A percentile compares a stretch with the other conserved stretches of the same genome.
Evolutionary conservation across 441 rosid genomes (phyloP).

Genomic region (Croton setiger): DNA sequence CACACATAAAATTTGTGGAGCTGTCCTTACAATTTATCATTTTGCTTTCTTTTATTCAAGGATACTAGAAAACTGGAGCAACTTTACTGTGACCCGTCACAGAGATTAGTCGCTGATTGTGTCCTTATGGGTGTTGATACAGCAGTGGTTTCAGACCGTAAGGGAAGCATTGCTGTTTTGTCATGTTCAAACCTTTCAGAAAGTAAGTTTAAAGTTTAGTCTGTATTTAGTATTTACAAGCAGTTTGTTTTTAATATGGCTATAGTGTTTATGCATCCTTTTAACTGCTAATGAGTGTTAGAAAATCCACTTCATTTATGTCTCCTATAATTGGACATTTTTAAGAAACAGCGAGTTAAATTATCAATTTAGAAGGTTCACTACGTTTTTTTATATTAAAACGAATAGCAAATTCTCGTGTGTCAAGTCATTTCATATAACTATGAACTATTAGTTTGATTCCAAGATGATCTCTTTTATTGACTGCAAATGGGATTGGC

Average conservation of each 20-base stretch:
- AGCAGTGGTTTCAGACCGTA: slow-evolving; percentile 94
- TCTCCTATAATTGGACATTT: neutral
- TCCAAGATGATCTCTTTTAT: neutral
- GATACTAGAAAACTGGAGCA: slow-evolving; percentile 86
- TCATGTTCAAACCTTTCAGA: slow-evolving; percentile 72
- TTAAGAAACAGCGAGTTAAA: neutral
- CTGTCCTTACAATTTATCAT: slow-evolving; percentile 5
- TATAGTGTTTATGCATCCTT: neutral
- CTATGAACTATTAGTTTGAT: neutral
- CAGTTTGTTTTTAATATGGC: neutral
- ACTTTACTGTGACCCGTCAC: slow-evolving; percentile 87
- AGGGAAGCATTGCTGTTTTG: slow-evolving; percentile 87
- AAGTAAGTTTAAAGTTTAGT: slow-evolving; percentile 37
- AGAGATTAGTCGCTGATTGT: slow-evolving; percentile 96
- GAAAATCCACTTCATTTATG: neutral
- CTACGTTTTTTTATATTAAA: neutral
- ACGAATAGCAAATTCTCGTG: neutral
- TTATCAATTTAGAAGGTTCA: neutral
- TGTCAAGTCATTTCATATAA: neutral
- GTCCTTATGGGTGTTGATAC: slow-evolving; percentile 75
- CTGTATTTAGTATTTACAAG: slow-evolving; percentile 10
- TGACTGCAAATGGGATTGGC: neutral
- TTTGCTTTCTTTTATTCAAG: slow-evolving; percentile 38
- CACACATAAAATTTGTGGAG: neutral
- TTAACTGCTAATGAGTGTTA: neutral